These are phyloP conservation scores for Boechera stricta DNA, from an alignment of 345 rosid species.

Conservation along the genomic window DNA sequence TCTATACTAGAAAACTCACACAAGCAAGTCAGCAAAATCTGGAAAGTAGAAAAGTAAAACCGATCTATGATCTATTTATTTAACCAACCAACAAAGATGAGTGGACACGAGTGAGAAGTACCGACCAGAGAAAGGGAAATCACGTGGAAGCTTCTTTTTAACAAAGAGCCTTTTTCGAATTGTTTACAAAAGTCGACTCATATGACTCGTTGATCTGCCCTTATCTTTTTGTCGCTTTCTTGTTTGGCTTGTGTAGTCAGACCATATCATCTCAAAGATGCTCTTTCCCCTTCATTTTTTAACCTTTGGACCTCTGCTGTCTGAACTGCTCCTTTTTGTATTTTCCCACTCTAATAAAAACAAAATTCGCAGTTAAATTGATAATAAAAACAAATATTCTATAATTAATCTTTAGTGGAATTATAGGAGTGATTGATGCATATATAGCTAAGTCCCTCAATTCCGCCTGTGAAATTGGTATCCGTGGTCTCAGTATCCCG, in stretches of 20 bases:
- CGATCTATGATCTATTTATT: neutral
- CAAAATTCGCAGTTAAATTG: neutral
- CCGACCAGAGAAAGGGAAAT: conserved; percentile 35
- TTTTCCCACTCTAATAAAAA: neutral
- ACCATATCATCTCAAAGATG: conserved; percentile 34
- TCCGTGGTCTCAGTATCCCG: too few relatives aligned
- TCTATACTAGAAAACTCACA: neutral
- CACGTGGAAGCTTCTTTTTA: conserved; percentile 43
- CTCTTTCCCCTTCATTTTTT: conserved; percentile 18
- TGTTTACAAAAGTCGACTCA: conserved; percentile 33
- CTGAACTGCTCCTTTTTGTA: conserved; percentile 14
- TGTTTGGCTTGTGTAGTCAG: conserved; percentile 24
- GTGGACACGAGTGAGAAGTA: conserved; percentile 28
- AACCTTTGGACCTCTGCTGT: conserved; percentile 30
- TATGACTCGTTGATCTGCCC: conserved; percentile 14
- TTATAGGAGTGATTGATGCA: too few relatives aligned
- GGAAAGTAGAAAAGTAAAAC: neutral
- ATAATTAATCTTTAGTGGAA: too few relatives aligned
- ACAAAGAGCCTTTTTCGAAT: conserved; percentile 22
- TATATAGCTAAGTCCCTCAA: too few relatives aligned
- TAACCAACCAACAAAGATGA: neutral
- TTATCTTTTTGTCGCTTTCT: conserved; percentile 30
- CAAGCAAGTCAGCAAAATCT: neutral
- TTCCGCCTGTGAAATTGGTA: too few relatives aligned
- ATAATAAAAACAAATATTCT: neutral